Base-by-base conservation (phyloP, 805 yeast species). In the Candida wancherniae region DNA sequence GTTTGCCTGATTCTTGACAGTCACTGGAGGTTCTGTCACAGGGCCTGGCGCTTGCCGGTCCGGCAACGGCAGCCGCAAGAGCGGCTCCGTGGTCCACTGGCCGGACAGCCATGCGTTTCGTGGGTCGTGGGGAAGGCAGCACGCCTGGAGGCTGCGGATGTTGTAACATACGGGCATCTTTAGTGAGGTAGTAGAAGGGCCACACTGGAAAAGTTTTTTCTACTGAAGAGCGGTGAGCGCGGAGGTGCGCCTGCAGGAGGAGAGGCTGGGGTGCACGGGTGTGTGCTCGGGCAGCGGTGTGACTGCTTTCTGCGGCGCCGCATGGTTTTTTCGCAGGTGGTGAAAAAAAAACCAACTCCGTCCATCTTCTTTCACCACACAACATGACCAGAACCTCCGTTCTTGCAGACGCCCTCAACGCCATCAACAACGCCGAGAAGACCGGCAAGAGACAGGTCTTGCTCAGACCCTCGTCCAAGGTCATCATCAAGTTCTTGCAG, bases 111-210 rank as follows among this genome's bases (percentile, higher is more conserved):
- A n/a, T n/a, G n/a, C n/a, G n/a, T n/a, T n/a, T n/a, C n/a, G 19
- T 18, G 9, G 6, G 19, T 18, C 19, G 9, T 9, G 19, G 19
- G 9, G 19, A 9, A 18, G 9, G 19, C 19, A 18, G 19, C 19
- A 6, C 19, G 19, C 19, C 9, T 18, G 9, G 19, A 9, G 9
- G 19, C 19, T 18, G 19, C 6, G 19, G 6, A 9, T 15, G 19
- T 16, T 15, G 31, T 48, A 61, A 59, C 67, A 55, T 58, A 63
- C 69, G 57, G 68, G 68, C 69, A 63, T 63, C 65, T 35, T 56
- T 47, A 44, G 40, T 35, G 23, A 30, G 37, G 29, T 31, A 28
- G 31, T 29, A 22, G 27, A 24, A 39, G 31, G 40, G 22, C 17
- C 15, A 11, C 31, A 18, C 19, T 24, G 23, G 44, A 42, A 42